Percentiles rank a stretch among this genome's conserved stretches.
Evolutionary conservation across 2,329 filamentous ascomycete genomes (phyloP).

Genomic region (Cladosporium sp.): DNA sequence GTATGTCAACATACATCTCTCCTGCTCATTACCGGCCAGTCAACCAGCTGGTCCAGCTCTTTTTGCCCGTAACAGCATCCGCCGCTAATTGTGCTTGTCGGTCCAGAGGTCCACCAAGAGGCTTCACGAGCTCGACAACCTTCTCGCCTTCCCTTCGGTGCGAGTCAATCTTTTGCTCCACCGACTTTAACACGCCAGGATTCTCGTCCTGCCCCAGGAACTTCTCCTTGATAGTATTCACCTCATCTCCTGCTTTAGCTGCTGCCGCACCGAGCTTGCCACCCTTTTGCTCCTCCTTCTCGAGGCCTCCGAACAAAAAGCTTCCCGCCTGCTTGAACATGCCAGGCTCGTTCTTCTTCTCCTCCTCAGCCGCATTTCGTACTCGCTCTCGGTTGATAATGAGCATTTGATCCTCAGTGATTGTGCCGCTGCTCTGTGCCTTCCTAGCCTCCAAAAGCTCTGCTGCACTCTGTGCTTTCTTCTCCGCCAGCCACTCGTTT

Average conservation of each 20-base stretch:
- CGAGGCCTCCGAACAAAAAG: constrained; percentile 30
- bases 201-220: constrained; percentile 16
- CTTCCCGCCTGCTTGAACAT: constrained; percentile 32
- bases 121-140: constrained; percentile 23
- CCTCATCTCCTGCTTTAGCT: constrained; percentile 14
- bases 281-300: constrained; percentile 35
- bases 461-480: constrained; percentile 43
- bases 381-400: constrained; percentile 59
- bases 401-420: constrained; percentile 48
- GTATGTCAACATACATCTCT: background rate
- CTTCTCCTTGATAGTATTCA: constrained; percentile 17
- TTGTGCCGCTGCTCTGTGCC: constrained; percentile 41
- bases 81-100: constrained; percentile 40
- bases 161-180: constrained; percentile 29
- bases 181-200: constrained; percentile 29
- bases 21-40: constrained; percentile 4
- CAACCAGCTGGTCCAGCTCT: constrained; percentile 45
- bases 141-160: constrained; percentile 26
- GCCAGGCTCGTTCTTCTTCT: constrained; percentile 33
- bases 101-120: constrained; percentile 43
- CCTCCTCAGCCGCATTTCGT: constrained; percentile 52
- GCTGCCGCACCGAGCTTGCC: constrained; percentile 30
- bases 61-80: constrained; percentile 33
- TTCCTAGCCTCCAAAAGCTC: constrained; percentile 42
- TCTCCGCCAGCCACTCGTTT: constrained; percentile 55